Percentiles rank a stretch among this genome's conserved stretches.
Conservation (phyloP, 805 yeast genomes). For the Pichia eremophila region DNA sequence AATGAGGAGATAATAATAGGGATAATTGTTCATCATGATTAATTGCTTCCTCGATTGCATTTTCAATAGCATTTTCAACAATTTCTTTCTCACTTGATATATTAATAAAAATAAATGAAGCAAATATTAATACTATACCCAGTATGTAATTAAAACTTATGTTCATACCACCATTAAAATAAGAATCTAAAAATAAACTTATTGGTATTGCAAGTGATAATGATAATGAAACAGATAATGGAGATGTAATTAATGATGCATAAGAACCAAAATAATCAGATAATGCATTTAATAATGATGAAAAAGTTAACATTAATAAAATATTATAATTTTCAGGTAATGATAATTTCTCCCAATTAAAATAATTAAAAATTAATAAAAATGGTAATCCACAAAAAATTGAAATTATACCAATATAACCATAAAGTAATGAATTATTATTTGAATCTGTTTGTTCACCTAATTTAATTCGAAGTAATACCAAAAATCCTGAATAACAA, state of each 20-base stretch:
- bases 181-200: slow-evolving; percentile 38
- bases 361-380: slow-evolving; percentile 27
- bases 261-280: slow-evolving; percentile 43
- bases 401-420: slow-evolving; percentile 36
- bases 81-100: slow-evolving; percentile 36
- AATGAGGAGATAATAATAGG: slow-evolving; percentile 38
- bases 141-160: slow-evolving; percentile 30
- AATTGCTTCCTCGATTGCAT: slow-evolving; percentile 39
- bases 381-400: slow-evolving; percentile 33
- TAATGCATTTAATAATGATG: slow-evolving; percentile 37
- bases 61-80: slow-evolving; percentile 38
- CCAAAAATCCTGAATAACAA: slow-evolving; percentile 36
- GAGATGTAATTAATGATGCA: slow-evolving; percentile 45
- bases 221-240: slow-evolving; percentile 42
- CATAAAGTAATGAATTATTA: slow-evolving; percentile 39
- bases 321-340: slow-evolving; percentile 31
- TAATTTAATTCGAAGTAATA: slow-evolving; percentile 34
- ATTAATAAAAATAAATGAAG: slow-evolving; percentile 39
- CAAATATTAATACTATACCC: slow-evolving; percentile 39
- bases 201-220: slow-evolving; percentile 45
- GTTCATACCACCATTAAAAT: slow-evolving; percentile 26
- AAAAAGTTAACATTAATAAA: slow-evolving; percentile 27
- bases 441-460: slow-evolving; percentile 36
- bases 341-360: slow-evolving; percentile 32
- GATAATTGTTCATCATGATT: slow-evolving; percentile 35